Evolutionary conservation across 139 green algal species (phyloP).

Genomic region (Mesotaenium endlicherianum): DNA sequence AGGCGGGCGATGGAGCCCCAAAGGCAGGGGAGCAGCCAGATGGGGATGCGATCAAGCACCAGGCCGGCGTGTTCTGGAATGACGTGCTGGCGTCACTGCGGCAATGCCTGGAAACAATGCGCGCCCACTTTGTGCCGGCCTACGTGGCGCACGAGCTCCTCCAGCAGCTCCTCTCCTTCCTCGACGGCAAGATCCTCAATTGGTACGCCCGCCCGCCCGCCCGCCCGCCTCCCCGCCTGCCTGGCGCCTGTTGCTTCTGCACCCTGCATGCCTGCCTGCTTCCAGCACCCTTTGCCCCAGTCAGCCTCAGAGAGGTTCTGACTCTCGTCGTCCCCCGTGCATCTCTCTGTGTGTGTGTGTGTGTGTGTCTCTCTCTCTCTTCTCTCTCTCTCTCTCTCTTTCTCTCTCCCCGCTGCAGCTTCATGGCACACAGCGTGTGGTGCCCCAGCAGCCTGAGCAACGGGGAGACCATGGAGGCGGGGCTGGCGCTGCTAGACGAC

Average conservation of each 20-base stretch:
- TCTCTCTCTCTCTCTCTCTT: neutral
- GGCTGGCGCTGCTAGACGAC: neutral
- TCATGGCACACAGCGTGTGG: neutral
- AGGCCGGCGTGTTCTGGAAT: too few relatives aligned
- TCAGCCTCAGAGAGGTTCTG: neutral
- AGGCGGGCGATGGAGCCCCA: too few relatives aligned
- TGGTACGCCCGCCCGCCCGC: neutral
- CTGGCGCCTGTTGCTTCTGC: neutral
- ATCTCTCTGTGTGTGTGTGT: neutral
- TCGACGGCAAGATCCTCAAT: slow-evolving; percentile 5
- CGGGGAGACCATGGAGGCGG: neutral
- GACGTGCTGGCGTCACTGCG: too few relatives aligned
- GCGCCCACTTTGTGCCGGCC: too few relatives aligned
- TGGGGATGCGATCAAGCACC: too few relatives aligned
- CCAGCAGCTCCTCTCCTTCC: neutral
- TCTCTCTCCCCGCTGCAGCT: neutral
- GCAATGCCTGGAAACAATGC: too few relatives aligned
- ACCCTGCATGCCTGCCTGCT: too few relatives aligned
- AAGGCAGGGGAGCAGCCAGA: too few relatives aligned
- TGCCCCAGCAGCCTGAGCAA: neutral
- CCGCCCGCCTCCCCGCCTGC: neutral
- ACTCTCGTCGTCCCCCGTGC: neutral
- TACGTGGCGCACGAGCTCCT: too few relatives aligned
- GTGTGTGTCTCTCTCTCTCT: neutral
- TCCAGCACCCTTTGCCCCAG: too few relatives aligned